phyloP scores from a whole-genome alignment of 495 filamentous ascomycete genomes.

The Aspergillus affinis region DNA sequence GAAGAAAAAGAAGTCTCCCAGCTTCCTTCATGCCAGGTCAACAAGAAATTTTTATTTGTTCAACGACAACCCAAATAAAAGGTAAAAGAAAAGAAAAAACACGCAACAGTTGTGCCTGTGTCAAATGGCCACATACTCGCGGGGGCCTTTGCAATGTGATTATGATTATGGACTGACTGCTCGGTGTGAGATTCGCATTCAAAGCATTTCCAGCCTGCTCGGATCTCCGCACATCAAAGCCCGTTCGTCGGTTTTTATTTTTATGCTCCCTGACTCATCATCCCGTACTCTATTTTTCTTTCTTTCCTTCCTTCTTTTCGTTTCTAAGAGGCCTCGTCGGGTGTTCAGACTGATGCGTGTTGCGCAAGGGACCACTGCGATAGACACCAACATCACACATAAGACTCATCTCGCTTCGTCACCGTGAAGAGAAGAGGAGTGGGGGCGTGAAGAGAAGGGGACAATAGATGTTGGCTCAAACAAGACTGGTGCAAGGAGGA shows the following conservation, averaged over 20 bases:
- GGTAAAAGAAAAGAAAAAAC: not conserved
- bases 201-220: not conserved
- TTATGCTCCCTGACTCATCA: not conserved
- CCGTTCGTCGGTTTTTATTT: not conserved
- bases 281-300: not conserved
- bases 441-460: constrained; percentile 1
- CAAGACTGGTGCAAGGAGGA: not conserved
- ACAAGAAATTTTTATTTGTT: not conserved
- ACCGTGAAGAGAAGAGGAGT: constrained; percentile 1
- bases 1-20: too few relatives aligned
- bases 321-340: not conserved
- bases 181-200: not conserved
- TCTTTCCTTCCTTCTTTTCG: not conserved
- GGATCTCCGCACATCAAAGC: not conserved
- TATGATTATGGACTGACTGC: not conserved
- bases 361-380: not conserved
- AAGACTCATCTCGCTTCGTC: constrained; percentile 1
- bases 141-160: not conserved
- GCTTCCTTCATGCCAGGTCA: not conserved
- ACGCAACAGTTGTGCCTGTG: not conserved
- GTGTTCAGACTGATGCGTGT: not conserved
- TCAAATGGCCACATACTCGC: too few relatives aligned
- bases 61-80: not conserved
- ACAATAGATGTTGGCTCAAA: not conserved
- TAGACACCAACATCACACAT: constrained; percentile 2